Base-by-base conservation (phyloP, 176 grass and related monocot genomes). In the Secale cereale region DNA sequence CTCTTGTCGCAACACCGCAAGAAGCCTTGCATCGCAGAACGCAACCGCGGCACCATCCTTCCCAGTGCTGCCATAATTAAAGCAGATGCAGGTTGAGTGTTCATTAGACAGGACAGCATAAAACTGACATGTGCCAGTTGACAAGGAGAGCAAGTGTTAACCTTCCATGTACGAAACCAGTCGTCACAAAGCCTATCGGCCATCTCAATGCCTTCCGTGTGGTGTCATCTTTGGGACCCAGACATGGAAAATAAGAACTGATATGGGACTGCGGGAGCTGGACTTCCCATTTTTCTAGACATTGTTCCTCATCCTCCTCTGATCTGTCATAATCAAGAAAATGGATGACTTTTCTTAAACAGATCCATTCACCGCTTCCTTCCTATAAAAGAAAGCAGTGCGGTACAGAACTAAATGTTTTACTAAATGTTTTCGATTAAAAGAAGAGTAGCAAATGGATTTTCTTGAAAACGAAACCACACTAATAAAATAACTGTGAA, bases 111-210 rank as follows among this genome's bases (percentile, higher is more conserved):
- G 4, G 4, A 79, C 45, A 22, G 4, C 7, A 74, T 15, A 10
- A 14, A 27, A 30, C 4, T n/a, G 12, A 20, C 36, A 32, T 59
- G 3, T 37, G 60, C 15, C 2, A 9, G 15, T 40, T 33, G 4
- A 30, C 30, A 56, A 65, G 48, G 23, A 81, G 45, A 25, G 10
- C 25, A 2, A 75, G 56, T 74, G 54, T 65, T 75, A 52, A 90
- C 96, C 91, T 95, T 80, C 91, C 91, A 64, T 86, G 85, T 56
- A 94, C 65, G 56, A 88, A 91, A 39, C 96, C 89, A 0, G 83
- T 94, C 28, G 93, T 95, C 50, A 95, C 64, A 78, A 98, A 98
- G 77, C 96, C 93, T 59, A 95, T 92, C 1, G 93, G 96, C 91
- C 96, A 95, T 74, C 93, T 89, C 65, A 90, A 98, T 4, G 81